A percentile compares a stretch with the other conserved stretches of the same genome.
Conservation (phyloP, 2,329 filamentous ascomycete species). For the Hymenoscyphus fraxineus region DNA sequence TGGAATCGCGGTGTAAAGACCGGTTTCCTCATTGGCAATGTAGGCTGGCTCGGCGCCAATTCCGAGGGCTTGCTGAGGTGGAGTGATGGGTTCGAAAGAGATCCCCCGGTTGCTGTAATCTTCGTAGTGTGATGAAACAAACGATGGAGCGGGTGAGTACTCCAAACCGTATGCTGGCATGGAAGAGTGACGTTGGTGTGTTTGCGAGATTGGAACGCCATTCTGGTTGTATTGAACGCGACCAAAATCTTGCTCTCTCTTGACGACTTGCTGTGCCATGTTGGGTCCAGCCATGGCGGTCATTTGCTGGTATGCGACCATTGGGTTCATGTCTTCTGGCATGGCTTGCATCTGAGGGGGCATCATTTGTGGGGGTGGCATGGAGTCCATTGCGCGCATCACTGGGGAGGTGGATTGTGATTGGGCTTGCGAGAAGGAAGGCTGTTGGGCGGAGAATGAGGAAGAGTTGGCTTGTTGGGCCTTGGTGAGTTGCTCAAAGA, state of each 20-base stretch:
- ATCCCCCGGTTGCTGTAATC: conserved; percentile 96
- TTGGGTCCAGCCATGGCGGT: conserved; percentile 56
- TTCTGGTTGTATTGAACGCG: conserved; percentile 89
- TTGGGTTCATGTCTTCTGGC: conserved; percentile 58
- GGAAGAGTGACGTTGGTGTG: conserved; percentile 92
- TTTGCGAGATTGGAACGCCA: conserved; percentile 75
- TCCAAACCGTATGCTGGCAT: conserved; percentile 95
- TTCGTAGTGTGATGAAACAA: conserved; percentile 97
- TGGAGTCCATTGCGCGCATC: conserved; percentile 85
- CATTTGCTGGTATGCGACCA: conserved; percentile 66
- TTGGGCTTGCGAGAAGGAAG: conserved; percentile 50
- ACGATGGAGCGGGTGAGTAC: conserved; percentile 95
- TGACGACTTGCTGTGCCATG: conserved; percentile 71
- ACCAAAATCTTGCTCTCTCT: conserved; percentile 81
- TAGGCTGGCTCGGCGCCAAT: conserved; percentile 88
- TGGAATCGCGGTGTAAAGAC: conserved; percentile 90
- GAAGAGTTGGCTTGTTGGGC: conserved; percentile 98
- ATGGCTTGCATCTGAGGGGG: conserved; percentile 52
- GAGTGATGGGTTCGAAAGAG: conserved; percentile 95
- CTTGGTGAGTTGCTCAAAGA: conserved; percentile 99
- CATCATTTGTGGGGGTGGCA: conserved; percentile 88
- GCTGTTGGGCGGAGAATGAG: conserved; percentile 79
- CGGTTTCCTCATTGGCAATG: conserved; percentile 96
- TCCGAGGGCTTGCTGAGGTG: conserved; percentile 81
- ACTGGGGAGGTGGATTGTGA: conserved; percentile 84